These are phyloP conservation scores for Psophocarpus tetragonolobus DNA, from an alignment of 306 rosid species.

Conservation along the genomic window DNA sequence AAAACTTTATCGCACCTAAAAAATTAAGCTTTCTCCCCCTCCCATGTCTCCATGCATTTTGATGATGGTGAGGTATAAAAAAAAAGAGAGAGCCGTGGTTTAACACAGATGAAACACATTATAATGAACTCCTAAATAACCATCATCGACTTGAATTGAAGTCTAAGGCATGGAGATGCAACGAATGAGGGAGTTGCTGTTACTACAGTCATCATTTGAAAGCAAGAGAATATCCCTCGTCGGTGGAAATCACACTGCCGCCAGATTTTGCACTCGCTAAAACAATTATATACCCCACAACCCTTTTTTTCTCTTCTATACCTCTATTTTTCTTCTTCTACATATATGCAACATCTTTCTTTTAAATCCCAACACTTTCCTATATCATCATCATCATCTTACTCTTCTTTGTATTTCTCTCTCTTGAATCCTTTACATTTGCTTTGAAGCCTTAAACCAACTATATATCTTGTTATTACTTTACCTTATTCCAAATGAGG, in stretches of 20 bases:
- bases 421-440: background rate
- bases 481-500: constrained; percentile 35
- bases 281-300: background rate
- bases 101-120: background rate
- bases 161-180: constrained; percentile 57
- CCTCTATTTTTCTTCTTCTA: background rate
- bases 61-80: constrained; percentile 1
- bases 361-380: background rate
- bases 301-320: background rate
- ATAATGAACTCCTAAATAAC: background rate
- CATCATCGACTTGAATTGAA: constrained; percentile 45
- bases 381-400: no score
- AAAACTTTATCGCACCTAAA: background rate
- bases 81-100: background rate
- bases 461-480: constrained; percentile 35
- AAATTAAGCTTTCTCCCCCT: constrained; percentile 32
- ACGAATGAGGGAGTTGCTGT: constrained; percentile 62
- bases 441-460: constrained; percentile 31
- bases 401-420: background rate
- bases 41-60: constrained; percentile 39
- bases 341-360: background rate
- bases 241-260: constrained; percentile 89
- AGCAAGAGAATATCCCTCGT: constrained; percentile 56
- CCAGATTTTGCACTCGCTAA: constrained; percentile 84
- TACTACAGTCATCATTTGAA: constrained; percentile 49